Conservation (phyloP, 495 filamentous ascomycete species). For the Lophiostoma macrostomum region DNA sequence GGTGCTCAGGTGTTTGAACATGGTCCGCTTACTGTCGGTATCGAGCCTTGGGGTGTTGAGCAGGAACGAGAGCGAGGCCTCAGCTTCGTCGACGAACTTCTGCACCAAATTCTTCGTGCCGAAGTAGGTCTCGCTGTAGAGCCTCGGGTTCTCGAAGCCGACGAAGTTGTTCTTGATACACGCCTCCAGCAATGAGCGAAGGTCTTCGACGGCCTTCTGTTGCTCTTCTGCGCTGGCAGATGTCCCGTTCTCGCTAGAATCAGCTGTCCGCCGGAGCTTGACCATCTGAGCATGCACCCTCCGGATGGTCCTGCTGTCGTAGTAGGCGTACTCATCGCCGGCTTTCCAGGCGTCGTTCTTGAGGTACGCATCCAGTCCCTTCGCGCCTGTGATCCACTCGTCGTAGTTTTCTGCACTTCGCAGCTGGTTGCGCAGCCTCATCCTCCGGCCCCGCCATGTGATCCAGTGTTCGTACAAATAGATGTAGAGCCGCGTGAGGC, state of each 20-base stretch:
- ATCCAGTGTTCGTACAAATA: slow-evolving; percentile 77
- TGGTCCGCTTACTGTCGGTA: slow-evolving; percentile 70
- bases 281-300: slow-evolving; percentile 72
- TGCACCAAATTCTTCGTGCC: slow-evolving; percentile 93
- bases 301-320: slow-evolving; percentile 77
- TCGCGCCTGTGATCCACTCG: slow-evolving; percentile 77
- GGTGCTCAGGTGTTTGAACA: slow-evolving; percentile 83
- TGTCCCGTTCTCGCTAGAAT: slow-evolving; percentile 48
- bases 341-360: slow-evolving; percentile 85
- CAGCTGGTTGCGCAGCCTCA: slow-evolving; percentile 66
- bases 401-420: slow-evolving; percentile 67
- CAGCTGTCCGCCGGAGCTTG: slow-evolving; percentile 54
- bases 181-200: slow-evolving; percentile 73
- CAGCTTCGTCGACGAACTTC: slow-evolving; percentile 75
- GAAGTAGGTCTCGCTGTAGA: slow-evolving; percentile 95
- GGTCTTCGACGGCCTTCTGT: slow-evolving; percentile 61
- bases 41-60: slow-evolving; percentile 61
- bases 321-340: slow-evolving; percentile 88
- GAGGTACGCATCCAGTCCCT: slow-evolving; percentile 74
- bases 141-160: slow-evolving; percentile 86
- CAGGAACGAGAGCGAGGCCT: slow-evolving; percentile 63
- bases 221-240: slow-evolving; percentile 34
- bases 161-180: slow-evolving; percentile 97
- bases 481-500: slow-evolving; percentile 83
- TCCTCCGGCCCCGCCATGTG: slow-evolving; percentile 70